Conservation (phyloP, 2,329 filamentous ascomycete species). For the Aspergillus tubingensis region DNA sequence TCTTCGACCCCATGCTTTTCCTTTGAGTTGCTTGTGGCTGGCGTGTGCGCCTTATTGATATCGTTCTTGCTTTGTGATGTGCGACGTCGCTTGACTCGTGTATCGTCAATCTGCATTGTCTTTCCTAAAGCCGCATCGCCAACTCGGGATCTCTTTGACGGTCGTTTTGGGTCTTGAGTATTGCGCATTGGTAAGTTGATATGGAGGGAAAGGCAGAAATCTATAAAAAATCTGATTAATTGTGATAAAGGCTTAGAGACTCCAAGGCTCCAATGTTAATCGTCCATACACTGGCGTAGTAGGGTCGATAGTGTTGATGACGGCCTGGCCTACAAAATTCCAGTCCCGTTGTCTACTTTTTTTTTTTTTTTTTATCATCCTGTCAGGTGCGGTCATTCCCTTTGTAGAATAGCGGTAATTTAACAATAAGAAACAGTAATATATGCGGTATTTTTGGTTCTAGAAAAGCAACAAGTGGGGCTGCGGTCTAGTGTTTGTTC, state of each 20-base stretch:
- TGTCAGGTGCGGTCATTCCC: neutral
- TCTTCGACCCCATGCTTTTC: neutral
- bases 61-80: constrained; percentile 26
- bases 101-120: constrained; percentile 21
- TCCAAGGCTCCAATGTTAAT: neutral
- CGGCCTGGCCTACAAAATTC: neutral
- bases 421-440: neutral
- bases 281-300: neutral
- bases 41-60: constrained; percentile 22
- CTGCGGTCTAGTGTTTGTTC: neutral
- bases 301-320: neutral
- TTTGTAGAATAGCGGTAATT: neutral
- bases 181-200: constrained; percentile 20
- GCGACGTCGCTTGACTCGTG: constrained; percentile 36
- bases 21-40: neutral
- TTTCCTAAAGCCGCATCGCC: constrained; percentile 31
- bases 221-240: neutral
- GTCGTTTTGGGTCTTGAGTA: constrained; percentile 20
- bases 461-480: neutral
- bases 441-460: neutral
- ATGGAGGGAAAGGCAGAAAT: neutral
- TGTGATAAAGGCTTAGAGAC: too few relatives aligned
- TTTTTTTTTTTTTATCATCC: neutral
- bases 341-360: neutral
- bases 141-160: constrained; percentile 34